Percentiles rank a stretch among this genome's conserved stretches.
These are phyloP conservation scores for Colletotrichum abscissum DNA, from an alignment of 2,329 filamentous ascomycete genomes.

Conservation along the genomic window DNA sequence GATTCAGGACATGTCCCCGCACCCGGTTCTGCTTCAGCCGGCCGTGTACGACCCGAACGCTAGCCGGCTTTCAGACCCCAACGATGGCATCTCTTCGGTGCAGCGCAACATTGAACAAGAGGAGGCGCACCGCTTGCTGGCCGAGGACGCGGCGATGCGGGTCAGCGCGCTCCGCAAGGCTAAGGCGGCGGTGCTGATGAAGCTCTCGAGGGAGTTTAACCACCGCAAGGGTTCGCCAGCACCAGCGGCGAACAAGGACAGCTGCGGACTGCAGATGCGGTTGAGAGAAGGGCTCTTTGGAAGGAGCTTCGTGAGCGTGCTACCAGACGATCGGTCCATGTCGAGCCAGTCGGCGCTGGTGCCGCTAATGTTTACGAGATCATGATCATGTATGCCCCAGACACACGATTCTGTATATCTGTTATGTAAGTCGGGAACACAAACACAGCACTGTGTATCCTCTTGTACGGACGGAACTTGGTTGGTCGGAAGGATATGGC, in stretches of 20 bases:
- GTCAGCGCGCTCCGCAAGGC: conserved; percentile 67
- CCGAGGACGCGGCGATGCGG: conserved; percentile 67
- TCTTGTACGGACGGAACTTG: conserved; percentile 15
- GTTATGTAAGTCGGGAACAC: conserved; percentile 25
- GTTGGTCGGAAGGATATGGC: conserved; percentile 27
- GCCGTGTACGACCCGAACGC: conserved; percentile 64
- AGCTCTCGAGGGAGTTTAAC: conserved; percentile 65
- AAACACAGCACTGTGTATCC: conserved; percentile 21
- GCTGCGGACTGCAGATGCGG: conserved; percentile 48
- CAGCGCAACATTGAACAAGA: conserved; percentile 70
- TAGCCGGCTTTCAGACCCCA: conserved; percentile 37
- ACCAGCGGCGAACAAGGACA: conserved; percentile 31
- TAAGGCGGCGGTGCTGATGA: conserved; percentile 69
- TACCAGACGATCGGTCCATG: conserved; percentile 58
- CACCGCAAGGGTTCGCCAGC: conserved; percentile 29
- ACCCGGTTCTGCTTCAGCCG: conserved; percentile 65
- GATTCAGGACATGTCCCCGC: conserved; percentile 59
- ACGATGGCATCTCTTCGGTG: conserved; percentile 65
- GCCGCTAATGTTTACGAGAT: conserved; percentile 69
- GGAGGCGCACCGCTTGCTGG: conserved; percentile 64
- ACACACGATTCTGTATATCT: conserved; percentile 25
- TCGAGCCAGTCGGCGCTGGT: conserved; percentile 66
- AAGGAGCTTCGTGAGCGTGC: conserved; percentile 46
- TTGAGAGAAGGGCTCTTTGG: conserved; percentile 58
- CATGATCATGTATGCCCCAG: conserved; percentile 38